Base-by-base conservation (phyloP, 2,329 filamentous ascomycete species). In the Emmonsia crescens region DNA sequence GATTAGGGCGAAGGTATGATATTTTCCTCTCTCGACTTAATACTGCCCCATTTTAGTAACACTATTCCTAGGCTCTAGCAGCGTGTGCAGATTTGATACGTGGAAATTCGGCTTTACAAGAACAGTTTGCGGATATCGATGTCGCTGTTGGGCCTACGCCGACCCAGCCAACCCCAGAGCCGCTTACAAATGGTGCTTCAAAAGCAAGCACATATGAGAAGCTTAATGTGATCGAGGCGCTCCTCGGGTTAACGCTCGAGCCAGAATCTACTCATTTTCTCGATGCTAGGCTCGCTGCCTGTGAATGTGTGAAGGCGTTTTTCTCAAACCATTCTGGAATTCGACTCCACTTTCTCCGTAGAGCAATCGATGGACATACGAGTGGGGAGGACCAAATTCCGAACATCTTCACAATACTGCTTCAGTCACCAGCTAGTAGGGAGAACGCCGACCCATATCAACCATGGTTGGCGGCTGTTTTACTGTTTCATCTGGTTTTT, bases 291-390 rank as follows among this genome's bases (percentile, higher is more conserved):
- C 83, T 91, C 69, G 89, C 93, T 24, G 91, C 90, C 27, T 94
- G 89, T 72, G 88, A 93, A 68, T 96, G 93, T 69, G 84, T 99
- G 64, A 92, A 96, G 73, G 91, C 94, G 1, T 99, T 99, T 74
- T 91, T 96, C 68, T 85, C 84, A 68, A 85, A 88, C 54, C 92
- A 97, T 72, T 77, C 85, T 44, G 85, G 89, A 61, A 93, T 96
- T 63, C 86, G 88, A 54, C 80, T 87, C 59, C 92, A 97, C 75
- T 96, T 97, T 69, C 79, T 97, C 24, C 83, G 86, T 60, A 83
- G 93, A 68, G 94, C 94, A 2, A 96, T 99, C 65, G 89, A 93
- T 63, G 92, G 93, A 0, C 90, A 96, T 73, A 78, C 82, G 58
- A 86, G 86, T 48, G 89, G 88, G 0, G 82, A 85, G 52, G 88